phyloP scores from a whole-genome alignment of 805 yeast species.

The Myxozyma mucilagina region DNA sequence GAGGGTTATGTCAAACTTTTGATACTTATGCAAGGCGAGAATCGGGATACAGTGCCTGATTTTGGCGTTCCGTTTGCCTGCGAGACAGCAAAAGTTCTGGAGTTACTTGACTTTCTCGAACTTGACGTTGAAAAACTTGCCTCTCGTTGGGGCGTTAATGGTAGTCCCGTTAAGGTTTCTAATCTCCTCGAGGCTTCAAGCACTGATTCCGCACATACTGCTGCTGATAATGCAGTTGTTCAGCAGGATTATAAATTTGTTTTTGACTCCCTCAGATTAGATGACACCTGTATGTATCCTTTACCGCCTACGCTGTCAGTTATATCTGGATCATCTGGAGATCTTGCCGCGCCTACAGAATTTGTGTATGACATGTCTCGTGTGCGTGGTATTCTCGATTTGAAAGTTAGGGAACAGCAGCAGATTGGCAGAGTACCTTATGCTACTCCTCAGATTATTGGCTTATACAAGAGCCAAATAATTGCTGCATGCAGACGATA shows the following conservation, averaged over 20 bases:
- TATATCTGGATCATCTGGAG: background rate
- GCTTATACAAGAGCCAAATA: constrained; percentile 3
- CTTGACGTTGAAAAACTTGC: constrained; percentile 41
- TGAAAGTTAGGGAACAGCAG: constrained; percentile 35
- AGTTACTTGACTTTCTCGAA: constrained; percentile 70
- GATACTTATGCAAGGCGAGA: constrained; percentile 8
- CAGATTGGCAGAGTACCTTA: constrained; percentile 4
- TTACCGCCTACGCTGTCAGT: constrained; percentile 16
- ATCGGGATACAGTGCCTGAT: constrained; percentile 45
- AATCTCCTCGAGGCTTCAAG: background rate
- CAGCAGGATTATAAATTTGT: background rate
- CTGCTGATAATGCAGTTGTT: background rate
- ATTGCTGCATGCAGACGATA: constrained; percentile 11
- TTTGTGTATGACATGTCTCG: constrained; percentile 23
- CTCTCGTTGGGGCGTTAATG: constrained; percentile 12
- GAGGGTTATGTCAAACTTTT: constrained; percentile 12
- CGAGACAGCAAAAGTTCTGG: constrained; percentile 61
- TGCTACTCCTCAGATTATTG: constrained; percentile 5
- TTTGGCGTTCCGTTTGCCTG: constrained; percentile 13
- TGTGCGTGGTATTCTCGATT: constrained; percentile 25
- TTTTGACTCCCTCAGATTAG: constrained; percentile 12
- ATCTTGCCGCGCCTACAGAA: background rate
- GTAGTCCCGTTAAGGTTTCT: constrained; percentile 2
- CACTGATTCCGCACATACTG: background rate
- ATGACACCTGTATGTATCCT: constrained; percentile 13